phyloP scores from a whole-genome alignment of 441 rosid genomes.

The Bruguiera hainesii region DNA sequence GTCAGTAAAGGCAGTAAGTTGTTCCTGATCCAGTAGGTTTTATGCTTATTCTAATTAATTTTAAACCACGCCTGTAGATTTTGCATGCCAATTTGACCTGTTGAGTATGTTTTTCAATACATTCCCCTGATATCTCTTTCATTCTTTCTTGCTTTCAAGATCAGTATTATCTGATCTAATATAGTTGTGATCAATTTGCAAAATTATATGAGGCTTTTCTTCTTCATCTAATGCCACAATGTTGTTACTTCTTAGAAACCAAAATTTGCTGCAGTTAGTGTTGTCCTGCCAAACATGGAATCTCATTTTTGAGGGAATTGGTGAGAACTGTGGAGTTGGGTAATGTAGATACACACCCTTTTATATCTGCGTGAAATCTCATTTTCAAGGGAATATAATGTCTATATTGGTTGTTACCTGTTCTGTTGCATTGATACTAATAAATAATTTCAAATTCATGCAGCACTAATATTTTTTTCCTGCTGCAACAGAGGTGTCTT shows the following conservation, averaged over 20 bases:
- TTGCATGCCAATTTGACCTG: neutral
- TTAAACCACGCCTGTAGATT: neutral
- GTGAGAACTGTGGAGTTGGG: neutral
- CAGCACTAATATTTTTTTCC: conserved; percentile 16
- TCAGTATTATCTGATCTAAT: neutral
- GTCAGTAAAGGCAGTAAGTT: conserved; percentile 85
- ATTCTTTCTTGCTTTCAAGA: neutral
- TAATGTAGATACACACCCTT: neutral
- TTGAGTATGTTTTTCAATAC: neutral
- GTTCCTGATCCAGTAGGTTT: neutral
- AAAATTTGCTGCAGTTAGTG: too few species aligned
- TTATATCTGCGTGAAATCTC: neutral
- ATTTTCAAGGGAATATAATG: too few species aligned
- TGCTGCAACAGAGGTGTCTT: conserved; percentile 76
- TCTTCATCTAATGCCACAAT: too few species aligned
- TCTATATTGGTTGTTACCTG: neutral
- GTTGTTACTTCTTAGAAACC: too few species aligned
- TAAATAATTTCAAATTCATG: conserved; percentile 3
- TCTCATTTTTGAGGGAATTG: neutral
- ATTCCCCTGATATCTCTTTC: neutral
- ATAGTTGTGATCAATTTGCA: neutral
- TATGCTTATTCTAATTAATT: neutral
- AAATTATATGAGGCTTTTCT: neutral
- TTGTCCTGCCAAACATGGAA: neutral
- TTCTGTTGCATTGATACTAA: too few species aligned